A percentile compares a stretch with the other conserved stretches of the same genome.
phyloP scores from a whole-genome alignment of 345 rosid species.

The Streptanthus diversifolius region DNA sequence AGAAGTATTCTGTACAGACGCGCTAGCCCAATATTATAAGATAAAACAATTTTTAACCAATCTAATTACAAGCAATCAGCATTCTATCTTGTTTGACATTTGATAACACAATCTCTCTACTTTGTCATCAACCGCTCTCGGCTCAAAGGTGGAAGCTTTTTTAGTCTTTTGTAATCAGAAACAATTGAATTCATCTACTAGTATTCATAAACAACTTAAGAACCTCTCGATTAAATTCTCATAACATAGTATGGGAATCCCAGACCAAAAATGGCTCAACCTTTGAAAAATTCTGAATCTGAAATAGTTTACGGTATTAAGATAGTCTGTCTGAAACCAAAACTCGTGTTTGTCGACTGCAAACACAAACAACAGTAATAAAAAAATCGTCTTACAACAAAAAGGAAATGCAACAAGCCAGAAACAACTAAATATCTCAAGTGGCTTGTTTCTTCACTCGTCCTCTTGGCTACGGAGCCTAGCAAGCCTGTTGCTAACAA shows the following conservation, averaged over 20 bases:
- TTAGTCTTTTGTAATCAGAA: background rate
- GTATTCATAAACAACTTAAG: background rate
- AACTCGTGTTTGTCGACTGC: conserved; percentile 11
- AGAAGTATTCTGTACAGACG: no score
- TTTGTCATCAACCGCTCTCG: no score
- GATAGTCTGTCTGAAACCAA: background rate
- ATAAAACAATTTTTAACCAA: no score
- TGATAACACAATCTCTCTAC: no score
- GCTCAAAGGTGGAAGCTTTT: background rate
- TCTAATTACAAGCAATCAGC: no score
- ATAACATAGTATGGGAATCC: background rate
- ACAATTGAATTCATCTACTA: background rate
- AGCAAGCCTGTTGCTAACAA: conserved; percentile 62
- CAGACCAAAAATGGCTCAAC: background rate
- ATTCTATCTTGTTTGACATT: no score
- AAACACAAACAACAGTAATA: background rate
- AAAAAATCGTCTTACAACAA: conserved; percentile 23
- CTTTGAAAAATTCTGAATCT: background rate
- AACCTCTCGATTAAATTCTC: background rate
- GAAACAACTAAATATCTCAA: conserved; percentile 22
- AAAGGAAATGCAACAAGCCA: conserved; percentile 9
- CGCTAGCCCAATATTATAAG: no score
- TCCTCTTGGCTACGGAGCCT: conserved; percentile 86
- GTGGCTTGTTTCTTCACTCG: conserved; percentile 41
- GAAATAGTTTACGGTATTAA: background rate